Evolutionary conservation across 192 early-diverging fungal species (phyloP).

Genomic region (Helicostylum pulchrum): DNA sequence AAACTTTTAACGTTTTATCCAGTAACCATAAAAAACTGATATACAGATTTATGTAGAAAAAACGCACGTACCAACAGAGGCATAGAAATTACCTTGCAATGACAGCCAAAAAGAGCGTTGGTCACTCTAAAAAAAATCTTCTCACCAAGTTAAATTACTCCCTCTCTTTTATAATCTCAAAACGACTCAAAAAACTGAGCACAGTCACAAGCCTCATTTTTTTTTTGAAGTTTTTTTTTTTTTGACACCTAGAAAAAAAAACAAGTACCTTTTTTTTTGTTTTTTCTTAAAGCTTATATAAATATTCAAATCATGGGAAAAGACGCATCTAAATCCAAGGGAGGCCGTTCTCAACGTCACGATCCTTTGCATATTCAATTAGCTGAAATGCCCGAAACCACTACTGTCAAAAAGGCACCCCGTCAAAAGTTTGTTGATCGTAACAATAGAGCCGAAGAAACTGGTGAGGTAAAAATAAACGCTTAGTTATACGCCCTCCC

Average conservation of each 20-base stretch:
- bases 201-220: background rate
- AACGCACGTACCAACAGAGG: too few relatives aligned
- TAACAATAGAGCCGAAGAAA: slow-evolving; percentile 55
- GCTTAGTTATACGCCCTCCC: slow-evolving; percentile 10
- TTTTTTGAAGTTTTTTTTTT: background rate
- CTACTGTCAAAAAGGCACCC: slow-evolving; percentile 44
- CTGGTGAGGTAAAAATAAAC: slow-evolving; percentile 32
- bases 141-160: too few relatives aligned
- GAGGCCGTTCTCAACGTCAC: slow-evolving; percentile 54
- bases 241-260: slow-evolving; percentile 4
- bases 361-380: slow-evolving; percentile 86
- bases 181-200: background rate
- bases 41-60: too few relatives aligned
- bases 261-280: slow-evolving; percentile 3
- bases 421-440: slow-evolving; percentile 57
- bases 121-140: too few relatives aligned
- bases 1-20: too few relatives aligned
- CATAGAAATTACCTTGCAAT: too few relatives aligned
- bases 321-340: slow-evolving; percentile 38
- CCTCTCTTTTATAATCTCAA: background rate
- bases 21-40: too few relatives aligned
- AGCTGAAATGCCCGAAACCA: slow-evolving; percentile 57
- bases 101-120: too few relatives aligned
- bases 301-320: slow-evolving; percentile 45
- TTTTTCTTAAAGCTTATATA: background rate